These are phyloP conservation scores for Vanrija humicola DNA, from an alignment of 1,284 basidiomycete genomes.

Conservation along the genomic window DNA sequence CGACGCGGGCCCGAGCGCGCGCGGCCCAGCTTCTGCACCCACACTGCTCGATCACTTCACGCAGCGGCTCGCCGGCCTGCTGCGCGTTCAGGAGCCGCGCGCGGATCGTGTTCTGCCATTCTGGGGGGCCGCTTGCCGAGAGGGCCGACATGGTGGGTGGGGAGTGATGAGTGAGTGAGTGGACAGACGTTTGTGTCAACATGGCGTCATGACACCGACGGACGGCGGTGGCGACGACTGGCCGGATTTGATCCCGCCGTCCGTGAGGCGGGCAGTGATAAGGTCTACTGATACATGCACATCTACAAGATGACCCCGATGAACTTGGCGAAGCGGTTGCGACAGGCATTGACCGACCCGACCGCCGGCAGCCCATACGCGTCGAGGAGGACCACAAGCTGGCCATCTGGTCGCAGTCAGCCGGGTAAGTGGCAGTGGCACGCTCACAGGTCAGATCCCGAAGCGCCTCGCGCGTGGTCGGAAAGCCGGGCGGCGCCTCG, in stretches of 20 bases:
- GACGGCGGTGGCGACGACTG: not conserved
- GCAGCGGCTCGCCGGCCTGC: constrained; percentile 68
- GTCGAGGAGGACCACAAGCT: too few relatives aligned
- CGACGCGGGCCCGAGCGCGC: not conserved
- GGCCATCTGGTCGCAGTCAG: too few relatives aligned
- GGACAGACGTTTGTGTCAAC: not conserved
- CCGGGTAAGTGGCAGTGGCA: too few relatives aligned
- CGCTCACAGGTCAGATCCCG: too few relatives aligned
- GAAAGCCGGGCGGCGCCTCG: too few relatives aligned
- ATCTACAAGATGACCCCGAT: too few relatives aligned
- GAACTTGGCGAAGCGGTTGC: too few relatives aligned
- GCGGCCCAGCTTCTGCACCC: constrained; percentile 3
- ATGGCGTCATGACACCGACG: not conserved
- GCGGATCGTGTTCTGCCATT: constrained; percentile 51
- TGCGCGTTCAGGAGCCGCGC: constrained; percentile 61
- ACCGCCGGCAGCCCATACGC: too few relatives aligned
- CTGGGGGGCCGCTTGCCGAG: constrained; percentile 17
- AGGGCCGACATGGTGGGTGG: not conserved
- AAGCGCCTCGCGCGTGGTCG: too few relatives aligned
- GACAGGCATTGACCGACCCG: too few relatives aligned
- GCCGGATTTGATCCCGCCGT: not conserved
- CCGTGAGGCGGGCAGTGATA: too few relatives aligned
- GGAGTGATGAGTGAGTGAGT: not conserved
- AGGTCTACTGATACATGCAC: too few relatives aligned
- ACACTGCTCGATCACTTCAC: constrained; percentile 84